These are phyloP conservation scores for Boletus speciosus DNA, from an alignment of 768 basidiomycete genomes.

Conservation along the genomic window DNA sequence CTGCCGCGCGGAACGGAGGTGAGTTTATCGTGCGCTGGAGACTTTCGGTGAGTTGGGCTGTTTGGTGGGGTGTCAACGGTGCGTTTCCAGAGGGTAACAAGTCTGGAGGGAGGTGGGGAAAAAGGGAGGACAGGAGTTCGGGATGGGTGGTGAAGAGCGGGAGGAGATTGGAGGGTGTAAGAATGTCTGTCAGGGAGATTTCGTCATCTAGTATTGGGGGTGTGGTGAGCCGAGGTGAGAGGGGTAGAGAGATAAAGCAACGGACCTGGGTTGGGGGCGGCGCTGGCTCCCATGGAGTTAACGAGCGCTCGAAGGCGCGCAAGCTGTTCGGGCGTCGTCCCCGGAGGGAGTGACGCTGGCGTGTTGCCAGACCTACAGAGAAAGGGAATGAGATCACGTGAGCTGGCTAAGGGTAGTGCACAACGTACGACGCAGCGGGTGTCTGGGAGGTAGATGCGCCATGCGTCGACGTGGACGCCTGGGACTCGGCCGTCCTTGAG, in stretches of 20 bases:
- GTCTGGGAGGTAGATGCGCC: constrained; percentile 33
- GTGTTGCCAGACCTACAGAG: constrained; percentile 9
- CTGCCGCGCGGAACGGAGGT: constrained; percentile 78
- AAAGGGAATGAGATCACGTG: background rate
- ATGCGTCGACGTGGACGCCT: constrained; percentile 45
- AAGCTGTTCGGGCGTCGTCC: constrained; percentile 60
- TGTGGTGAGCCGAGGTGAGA: constrained; percentile 1
- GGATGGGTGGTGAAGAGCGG: constrained; percentile 72
- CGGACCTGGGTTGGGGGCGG: constrained; percentile 16
- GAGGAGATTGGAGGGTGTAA: constrained; percentile 67
- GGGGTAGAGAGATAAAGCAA: background rate
- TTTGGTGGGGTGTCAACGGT: constrained; percentile 24
- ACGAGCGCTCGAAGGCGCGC: constrained; percentile 57
- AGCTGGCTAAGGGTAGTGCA: background rate
- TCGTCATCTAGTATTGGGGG: constrained; percentile 36
- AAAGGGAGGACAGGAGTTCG: constrained; percentile 62
- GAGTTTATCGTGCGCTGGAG: constrained; percentile 75
- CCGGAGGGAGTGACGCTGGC: constrained; percentile 4
- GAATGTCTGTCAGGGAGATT: constrained; percentile 67
- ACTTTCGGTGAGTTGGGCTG: constrained; percentile 40
- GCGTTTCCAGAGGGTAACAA: constrained; percentile 71
- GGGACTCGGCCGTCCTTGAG: constrained; percentile 34
- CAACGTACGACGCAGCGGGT: constrained; percentile 27
- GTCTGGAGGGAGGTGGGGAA: constrained; percentile 72
- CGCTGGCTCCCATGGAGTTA: constrained; percentile 39